phyloP scores from a whole-genome alignment of 768 basidiomycete genomes.

The Leccinum olivaceopallidum region DNA sequence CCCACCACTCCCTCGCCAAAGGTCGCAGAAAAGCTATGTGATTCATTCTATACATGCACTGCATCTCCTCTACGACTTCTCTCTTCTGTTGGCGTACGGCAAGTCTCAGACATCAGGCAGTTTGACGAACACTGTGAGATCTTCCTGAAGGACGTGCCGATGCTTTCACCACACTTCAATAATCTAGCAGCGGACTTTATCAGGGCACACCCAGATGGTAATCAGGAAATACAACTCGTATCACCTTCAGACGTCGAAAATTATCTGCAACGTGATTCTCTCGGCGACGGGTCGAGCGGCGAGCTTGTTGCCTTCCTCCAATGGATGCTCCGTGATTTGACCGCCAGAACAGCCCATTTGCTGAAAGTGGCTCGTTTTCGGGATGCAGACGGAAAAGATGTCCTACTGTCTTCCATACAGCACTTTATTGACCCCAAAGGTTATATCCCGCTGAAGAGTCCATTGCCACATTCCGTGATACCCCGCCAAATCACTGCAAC shows the following conservation, averaged over 20 bases:
- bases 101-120: constrained; percentile 51
- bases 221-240: too few species aligned
- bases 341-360: neutral
- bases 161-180: constrained; percentile 60
- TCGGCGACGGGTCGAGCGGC: too few species aligned
- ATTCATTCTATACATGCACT: constrained; percentile 74
- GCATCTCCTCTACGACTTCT: neutral
- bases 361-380: constrained; percentile 39
- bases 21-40: constrained; percentile 69
- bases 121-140: neutral
- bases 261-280: too few species aligned
- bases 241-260: too few species aligned
- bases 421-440: constrained; percentile 57
- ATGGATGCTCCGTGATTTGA: constrained; percentile 16
- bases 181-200: constrained; percentile 22
- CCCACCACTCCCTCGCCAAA: constrained; percentile 60
- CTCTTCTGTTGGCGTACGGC: constrained; percentile 46
- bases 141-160: constrained; percentile 63
- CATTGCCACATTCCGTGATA: neutral
- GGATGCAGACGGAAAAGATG: constrained; percentile 47
- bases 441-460: constrained; percentile 47
- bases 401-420: constrained; percentile 62
- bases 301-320: too few species aligned
- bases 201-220: too few species aligned
- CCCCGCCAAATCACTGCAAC: constrained; percentile 64